These are phyloP conservation scores for Acephala macrosclerotiorum DNA, from an alignment of 2,329 filamentous ascomycete genomes.

Conservation along the genomic window DNA sequence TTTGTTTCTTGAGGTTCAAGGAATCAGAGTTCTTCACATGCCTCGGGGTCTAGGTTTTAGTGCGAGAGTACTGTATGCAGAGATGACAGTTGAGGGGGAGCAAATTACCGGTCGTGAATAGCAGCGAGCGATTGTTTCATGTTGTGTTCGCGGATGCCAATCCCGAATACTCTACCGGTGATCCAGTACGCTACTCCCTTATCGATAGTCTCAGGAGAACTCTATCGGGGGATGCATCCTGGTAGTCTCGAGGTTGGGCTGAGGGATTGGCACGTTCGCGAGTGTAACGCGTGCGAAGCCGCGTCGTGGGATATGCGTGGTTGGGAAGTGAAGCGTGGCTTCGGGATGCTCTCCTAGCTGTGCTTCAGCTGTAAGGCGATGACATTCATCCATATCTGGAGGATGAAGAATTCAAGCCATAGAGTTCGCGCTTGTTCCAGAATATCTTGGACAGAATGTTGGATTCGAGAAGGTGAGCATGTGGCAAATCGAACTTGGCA, in stretches of 20 bases:
- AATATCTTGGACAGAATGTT: not conserved
- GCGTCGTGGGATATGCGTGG: constrained; percentile 4
- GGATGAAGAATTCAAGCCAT: no score
- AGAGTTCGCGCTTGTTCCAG: not conserved
- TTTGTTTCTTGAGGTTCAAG: not conserved
- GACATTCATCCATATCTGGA: constrained; percentile 16
- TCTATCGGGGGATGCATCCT: not conserved
- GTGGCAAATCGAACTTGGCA: not conserved
- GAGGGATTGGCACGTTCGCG: not conserved
- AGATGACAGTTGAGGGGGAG: constrained; percentile 3
- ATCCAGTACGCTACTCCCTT: no score
- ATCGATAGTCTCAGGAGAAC: constrained; percentile 16
- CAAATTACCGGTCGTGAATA: not conserved
- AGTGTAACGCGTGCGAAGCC: not conserved
- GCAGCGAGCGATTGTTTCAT: constrained; percentile 2
- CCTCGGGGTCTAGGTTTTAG: no score
- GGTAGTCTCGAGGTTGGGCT: not conserved
- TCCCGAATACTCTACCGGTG: no score
- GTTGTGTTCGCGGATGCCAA: constrained; percentile 1
- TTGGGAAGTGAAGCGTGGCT: not conserved
- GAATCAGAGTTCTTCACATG: no score
- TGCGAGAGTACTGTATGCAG: no score
- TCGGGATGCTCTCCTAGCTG: not conserved
- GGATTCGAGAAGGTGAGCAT: not conserved
- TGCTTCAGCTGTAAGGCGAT: not conserved